Base-by-base conservation (phyloP, 1,139 yeast genomes). In the Pneumocystis carinii region DNA sequence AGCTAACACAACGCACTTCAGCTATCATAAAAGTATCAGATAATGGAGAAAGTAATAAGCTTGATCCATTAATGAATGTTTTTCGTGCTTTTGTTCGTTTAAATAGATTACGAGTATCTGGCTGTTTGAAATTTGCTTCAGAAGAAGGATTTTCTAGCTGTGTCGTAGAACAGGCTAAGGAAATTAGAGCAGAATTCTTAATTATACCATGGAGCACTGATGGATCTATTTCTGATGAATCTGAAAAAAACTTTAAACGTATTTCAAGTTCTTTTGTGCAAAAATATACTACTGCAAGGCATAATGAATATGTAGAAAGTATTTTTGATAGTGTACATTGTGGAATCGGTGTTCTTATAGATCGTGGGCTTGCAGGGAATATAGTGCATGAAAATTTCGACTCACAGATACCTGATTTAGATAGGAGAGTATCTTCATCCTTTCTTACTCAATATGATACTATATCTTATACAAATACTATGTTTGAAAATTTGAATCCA, bases 1-100 rank as follows among this genome's bases (percentile, higher is more conserved):
- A 66, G 39, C 41, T 66, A 42, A 66, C 67, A 12, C 66, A 66
- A 38, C 66, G 67, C 5, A 58, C 59, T 24, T 66, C 67, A 7
- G 61, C 62, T 17, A 56, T 64, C 27, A 66, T 66, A 61, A 62
- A 60, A 58, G 66, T 62, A 10, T 64, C 66, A 2, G 67, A 65
- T 56, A 62, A 64, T 27, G 64, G 61, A 14, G 65, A 64, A 27
- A 42, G 59, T 38, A 29, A 56, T 27, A 61, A 59, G 36, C 62
- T 57, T 10, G 67, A 65, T 56, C 64, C 67, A 15, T 27, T 64
- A 19, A 58, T 65, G 39, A 53, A 62, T 37, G 59, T 64, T 24
- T 65, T 65, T 61, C 61, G 60, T 4, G 42, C 66, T 36, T 42
- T 62, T 55, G 62, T 61, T 27, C 60, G 58, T 35, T 38, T 65